Conservation (phyloP, 257 asterid species). For the Solanum appendiculatum region DNA sequence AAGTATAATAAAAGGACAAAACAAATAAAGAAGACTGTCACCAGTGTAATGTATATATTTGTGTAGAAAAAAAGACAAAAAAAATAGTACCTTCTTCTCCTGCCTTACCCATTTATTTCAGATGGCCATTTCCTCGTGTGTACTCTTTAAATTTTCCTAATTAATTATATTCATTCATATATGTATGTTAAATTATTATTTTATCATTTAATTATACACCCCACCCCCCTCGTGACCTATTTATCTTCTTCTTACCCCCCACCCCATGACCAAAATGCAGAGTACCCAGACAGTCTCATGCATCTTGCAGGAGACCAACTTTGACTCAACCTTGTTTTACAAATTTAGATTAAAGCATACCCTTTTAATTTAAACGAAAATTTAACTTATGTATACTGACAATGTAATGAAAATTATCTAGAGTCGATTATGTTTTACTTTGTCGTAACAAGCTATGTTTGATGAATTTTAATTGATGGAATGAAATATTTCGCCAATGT, state of each 20-base stretch:
- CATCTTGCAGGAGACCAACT: background rate
- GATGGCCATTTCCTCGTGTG: slow-evolving; percentile 41
- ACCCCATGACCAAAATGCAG: background rate
- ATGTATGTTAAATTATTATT: background rate
- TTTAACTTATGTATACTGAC: too few relatives aligned
- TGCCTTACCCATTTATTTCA: slow-evolving; percentile 30
- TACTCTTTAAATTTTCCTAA: background rate
- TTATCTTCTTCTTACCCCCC: background rate
- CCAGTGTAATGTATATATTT: background rate
- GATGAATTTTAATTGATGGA: too few relatives aligned
- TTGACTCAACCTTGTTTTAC: background rate
- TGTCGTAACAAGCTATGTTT: too few relatives aligned
- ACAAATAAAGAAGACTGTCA: background rate
- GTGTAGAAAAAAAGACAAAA: slow-evolving; percentile 8
- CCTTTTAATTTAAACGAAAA: too few relatives aligned
- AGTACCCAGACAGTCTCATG: background rate
- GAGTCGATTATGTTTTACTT: too few relatives aligned
- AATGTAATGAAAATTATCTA: too few relatives aligned
- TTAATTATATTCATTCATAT: background rate
- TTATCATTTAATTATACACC: background rate
- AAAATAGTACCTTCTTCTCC: slow-evolving; percentile 13
- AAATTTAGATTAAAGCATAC: too few relatives aligned
- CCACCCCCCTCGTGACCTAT: slow-evolving; percentile 42
- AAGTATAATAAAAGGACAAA: background rate
- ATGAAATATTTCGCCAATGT: too few relatives aligned